Base-by-base conservation (phyloP, 106 monocot genomes). In the Allium sativum region DNA sequence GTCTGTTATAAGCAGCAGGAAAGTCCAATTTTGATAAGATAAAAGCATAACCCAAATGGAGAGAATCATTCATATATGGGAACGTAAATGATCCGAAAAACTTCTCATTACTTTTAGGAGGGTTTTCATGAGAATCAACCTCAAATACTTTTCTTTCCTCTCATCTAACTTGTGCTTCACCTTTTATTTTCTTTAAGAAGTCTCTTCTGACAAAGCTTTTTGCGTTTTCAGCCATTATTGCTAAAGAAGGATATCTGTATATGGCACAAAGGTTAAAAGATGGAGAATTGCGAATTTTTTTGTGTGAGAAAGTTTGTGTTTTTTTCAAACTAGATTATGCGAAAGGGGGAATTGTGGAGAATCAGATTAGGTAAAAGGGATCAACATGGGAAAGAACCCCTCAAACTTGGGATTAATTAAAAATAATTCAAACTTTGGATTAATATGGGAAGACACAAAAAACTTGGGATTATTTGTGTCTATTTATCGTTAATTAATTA, bases 71-170 rank as follows among this genome's bases (percentile, higher is more conserved):
- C 93, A 93, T 93, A 71, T 93, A 93, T 7, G 93, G 93, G 65
- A 89, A 93, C 1, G 93, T 85, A 52, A 93, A 93, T 73, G 85
- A 89, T 7, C 93, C 93, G 61, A 89, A 93, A 81, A 93, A 93
- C 58, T 89, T 93, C 53, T 93, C 93, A 0, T 69, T 85, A 6
- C 52, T 55, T 22, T 73, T 50, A 0, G 85, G 85, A 43, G 79
- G 76, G 2, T 12, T 31, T 58, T 51, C 61, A 19, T 61, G 43
- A 9, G 93, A 68, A 7, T 78, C 80, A 1, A 76, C 72, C 42
- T 78, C 75, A 59, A 93, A 93, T 13, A 93, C 71, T 18, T 83
- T 71, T 13, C 61, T 46, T 7, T 80, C 82, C 41, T 89, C 93
- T 89, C 93, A 93, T 5, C 57, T 42, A 65, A 75, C 65, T 61